phyloP scores from a whole-genome alignment of 495 filamentous ascomycete genomes.

The Penicillium atrosanguineum region DNA sequence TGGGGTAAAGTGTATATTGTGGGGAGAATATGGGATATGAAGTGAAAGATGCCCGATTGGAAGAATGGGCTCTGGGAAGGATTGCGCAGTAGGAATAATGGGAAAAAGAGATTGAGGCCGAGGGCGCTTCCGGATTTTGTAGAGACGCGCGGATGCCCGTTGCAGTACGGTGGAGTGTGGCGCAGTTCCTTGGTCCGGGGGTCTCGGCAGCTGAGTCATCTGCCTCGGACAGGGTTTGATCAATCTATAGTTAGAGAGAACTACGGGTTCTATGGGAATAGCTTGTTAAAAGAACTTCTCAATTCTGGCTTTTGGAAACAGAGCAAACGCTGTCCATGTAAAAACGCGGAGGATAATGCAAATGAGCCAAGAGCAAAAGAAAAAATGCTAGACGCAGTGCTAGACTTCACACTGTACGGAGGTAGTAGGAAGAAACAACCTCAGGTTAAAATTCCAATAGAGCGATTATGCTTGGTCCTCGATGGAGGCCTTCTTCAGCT shows the following conservation, averaged over 20 bases:
- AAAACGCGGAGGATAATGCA: constrained; percentile 25
- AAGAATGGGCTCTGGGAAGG: neutral
- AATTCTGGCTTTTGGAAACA: constrained; percentile 21
- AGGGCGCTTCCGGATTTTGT: constrained; percentile 5
- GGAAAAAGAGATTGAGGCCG: neutral
- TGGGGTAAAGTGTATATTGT: constrained; percentile 1
- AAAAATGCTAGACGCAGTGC: constrained; percentile 21
- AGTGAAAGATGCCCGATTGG: neutral
- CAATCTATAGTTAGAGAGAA: too few species aligned
- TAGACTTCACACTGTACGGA: constrained; percentile 18
- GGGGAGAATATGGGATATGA: neutral
- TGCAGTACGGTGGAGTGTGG: constrained; percentile 16
- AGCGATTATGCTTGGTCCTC: constrained; percentile 49
- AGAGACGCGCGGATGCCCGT: constrained; percentile 14
- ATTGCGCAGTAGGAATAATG: neutral
- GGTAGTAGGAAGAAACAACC: neutral
- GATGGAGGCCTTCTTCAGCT: constrained; percentile 56
- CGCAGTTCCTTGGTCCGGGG: constrained; percentile 13
- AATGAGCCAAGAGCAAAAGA: constrained; percentile 9
- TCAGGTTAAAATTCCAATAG: neutral
- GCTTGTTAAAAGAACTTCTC: constrained; percentile 1
- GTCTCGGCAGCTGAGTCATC: constrained; percentile 7
- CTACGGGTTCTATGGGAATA: neutral
- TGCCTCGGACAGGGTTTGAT: too few species aligned
- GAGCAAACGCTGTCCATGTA: constrained; percentile 22